Base-by-base conservation (phyloP, 2,329 filamentous ascomycete genomes). In the Fusarium torulosum region DNA sequence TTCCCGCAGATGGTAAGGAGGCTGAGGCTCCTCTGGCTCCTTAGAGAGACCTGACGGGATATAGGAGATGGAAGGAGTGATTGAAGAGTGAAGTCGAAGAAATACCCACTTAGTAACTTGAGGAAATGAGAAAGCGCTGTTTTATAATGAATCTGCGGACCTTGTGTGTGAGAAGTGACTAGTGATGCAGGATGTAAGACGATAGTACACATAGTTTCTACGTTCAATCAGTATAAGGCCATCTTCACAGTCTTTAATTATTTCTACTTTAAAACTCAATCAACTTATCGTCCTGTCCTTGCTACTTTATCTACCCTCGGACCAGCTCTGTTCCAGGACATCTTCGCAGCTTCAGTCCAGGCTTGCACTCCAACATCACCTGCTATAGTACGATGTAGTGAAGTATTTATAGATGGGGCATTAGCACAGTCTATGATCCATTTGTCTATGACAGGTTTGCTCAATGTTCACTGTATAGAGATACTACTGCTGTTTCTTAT, bases 1-100 rank as follows among this genome's bases (percentile, higher is more conserved):
- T 71, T 49, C 63, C 70, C 13, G 41, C 35, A 11, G 53, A 50
- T 11, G 63, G 59, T 13, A 82, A 82, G 76, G 72, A 76, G 58
- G 74, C 77, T 21, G 80, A 83, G 61, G 80, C 79, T 20, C 75
- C 77, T 10, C 55, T 67, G 19, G 69, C 68, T 29, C 69, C 68
- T 20, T 71, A 61, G 53, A 59, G 17, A 45, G 38, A 27, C 15
- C 29, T 23, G 14, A 25, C 14, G 15, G 19, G 25, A 37, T 44
- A 38, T 29, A 45, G 35, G 40, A 14, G 11, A 46, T 20, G 29
- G 29, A 41, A 37, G 20, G 47, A 49, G 25, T 43, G 40, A 47
- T 41, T 59, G 14, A 59, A 40, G 47, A 55, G 53, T 64, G 25
- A 13, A 23, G 43, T 69, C 47, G 56, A 57, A 53, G 20, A 67